A percentile compares a stretch with the other conserved stretches of the same genome.
phyloP scores from a whole-genome alignment of 176 grass and related monocot genomes.

The Aegilops bicornis region DNA sequence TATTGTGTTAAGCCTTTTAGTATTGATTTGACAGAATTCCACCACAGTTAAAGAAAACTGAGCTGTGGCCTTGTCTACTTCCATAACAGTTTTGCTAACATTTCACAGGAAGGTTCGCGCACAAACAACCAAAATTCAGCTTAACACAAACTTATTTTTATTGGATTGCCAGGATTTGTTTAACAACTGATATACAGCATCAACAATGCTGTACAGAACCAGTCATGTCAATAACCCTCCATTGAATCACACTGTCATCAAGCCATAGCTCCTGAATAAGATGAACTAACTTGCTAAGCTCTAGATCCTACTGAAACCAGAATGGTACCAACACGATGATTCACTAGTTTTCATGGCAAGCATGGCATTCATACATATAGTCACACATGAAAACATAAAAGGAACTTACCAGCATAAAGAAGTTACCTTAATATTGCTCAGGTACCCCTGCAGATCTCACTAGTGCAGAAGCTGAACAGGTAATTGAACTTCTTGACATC shows the following conservation, averaged over 20 bases:
- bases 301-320: slow-evolving; percentile 28
- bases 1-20: neutral
- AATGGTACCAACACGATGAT: slow-evolving; percentile 20
- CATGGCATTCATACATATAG: slow-evolving; percentile 25
- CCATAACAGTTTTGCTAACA: slow-evolving; percentile 20
- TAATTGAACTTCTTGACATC: neutral
- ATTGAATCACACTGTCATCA: slow-evolving; percentile 22
- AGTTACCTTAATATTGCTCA: slow-evolving; percentile 12
- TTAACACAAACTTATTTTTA: slow-evolving; percentile 25
- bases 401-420: neutral
- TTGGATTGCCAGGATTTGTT: slow-evolving; percentile 27
- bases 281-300: slow-evolving; percentile 30
- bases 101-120: slow-evolving; percentile 16
- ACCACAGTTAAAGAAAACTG: slow-evolving; percentile 7
- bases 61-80: neutral
- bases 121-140: neutral
- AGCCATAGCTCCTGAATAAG: slow-evolving; percentile 21
- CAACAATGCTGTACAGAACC: neutral
- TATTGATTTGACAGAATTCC: slow-evolving; percentile 7
- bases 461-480: neutral
- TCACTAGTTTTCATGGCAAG: slow-evolving; percentile 15
- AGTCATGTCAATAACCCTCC: neutral
- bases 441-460: slow-evolving; percentile 18
- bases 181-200: slow-evolving; percentile 25
- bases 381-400: slow-evolving; percentile 3